Evolutionary conservation across 805 yeast genomes (phyloP).

Genomic region (Diddensiella santjacobensis): DNA sequence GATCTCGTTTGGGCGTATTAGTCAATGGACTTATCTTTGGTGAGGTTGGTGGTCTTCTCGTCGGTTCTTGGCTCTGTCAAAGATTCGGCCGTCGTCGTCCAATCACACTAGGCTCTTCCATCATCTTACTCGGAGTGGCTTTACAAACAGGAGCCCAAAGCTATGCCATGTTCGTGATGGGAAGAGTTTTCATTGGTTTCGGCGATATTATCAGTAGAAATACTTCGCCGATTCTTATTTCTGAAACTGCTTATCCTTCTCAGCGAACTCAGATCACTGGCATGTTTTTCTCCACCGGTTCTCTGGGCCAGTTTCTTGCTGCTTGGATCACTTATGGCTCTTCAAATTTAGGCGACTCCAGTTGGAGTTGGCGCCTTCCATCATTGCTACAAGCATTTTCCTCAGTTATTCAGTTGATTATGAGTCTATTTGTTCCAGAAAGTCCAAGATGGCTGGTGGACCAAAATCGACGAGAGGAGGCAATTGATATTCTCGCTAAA

Average conservation of each 20-base stretch:
- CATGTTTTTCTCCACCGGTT: constrained; percentile 42
- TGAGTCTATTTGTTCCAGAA: constrained; percentile 38
- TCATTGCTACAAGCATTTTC: constrained; percentile 64
- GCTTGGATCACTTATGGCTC: constrained; percentile 58
- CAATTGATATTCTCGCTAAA: constrained; percentile 33
- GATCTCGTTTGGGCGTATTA: constrained; percentile 2
- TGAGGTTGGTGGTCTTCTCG: neutral
- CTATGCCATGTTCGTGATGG: constrained; percentile 65
- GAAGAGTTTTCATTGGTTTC: constrained; percentile 48
- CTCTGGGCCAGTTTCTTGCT: constrained; percentile 53
- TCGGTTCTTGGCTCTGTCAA: constrained; percentile 44
- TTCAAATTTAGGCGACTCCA: constrained; percentile 33
- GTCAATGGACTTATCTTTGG: constrained; percentile 2
- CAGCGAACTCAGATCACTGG: constrained; percentile 41
- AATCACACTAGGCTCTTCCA: constrained; percentile 49
- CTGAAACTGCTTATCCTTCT: constrained; percentile 63
- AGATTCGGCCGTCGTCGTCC: constrained; percentile 59
- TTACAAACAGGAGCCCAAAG: constrained; percentile 39
- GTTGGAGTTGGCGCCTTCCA: constrained; percentile 67
- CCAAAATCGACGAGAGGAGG: constrained; percentile 48
- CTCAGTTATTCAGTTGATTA: constrained; percentile 50
- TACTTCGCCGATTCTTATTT: constrained; percentile 73
- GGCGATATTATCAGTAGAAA: constrained; percentile 6
- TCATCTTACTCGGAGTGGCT: constrained; percentile 56
- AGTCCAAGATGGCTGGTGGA: constrained; percentile 44